Percentiles rank a stretch among this genome's conserved stretches.
Evolutionary conservation across 176 grass and related monocot species (phyloP).

Genomic region (Phoenix roebelenii): DNA sequence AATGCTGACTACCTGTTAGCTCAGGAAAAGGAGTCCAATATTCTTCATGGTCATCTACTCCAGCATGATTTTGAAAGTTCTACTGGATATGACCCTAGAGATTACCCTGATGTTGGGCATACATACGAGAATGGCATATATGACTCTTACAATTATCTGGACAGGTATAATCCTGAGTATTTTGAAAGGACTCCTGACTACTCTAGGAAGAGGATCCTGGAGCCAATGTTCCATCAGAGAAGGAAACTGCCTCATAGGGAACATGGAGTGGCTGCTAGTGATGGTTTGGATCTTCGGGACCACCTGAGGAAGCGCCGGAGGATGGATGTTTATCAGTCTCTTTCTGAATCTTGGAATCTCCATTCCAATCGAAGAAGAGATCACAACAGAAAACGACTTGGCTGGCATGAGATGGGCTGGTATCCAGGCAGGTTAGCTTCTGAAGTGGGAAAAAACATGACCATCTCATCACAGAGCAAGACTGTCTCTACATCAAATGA

Average conservation of each 20-base stretch:
- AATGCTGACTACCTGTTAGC: slow-evolving; percentile 18
- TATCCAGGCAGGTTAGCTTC: slow-evolving; percentile 11
- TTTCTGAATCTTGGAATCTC: slow-evolving; percentile 14
- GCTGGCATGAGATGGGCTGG: slow-evolving; percentile 15
- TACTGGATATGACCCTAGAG: slow-evolving; percentile 13
- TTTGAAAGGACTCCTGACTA: slow-evolving; percentile 12
- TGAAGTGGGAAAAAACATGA: neutral
- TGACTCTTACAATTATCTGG: slow-evolving; percentile 24
- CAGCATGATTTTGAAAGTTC: slow-evolving; percentile 9
- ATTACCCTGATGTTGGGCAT: slow-evolving; percentile 26
- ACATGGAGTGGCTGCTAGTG: too few species aligned
- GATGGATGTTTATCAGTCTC: neutral
- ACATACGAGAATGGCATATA: slow-evolving; percentile 3
- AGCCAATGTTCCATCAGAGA: neutral
- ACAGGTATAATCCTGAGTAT: slow-evolving; percentile 16
- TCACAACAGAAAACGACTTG: slow-evolving; percentile 20
- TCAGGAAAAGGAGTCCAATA: slow-evolving; percentile 11
- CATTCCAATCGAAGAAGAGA: slow-evolving; percentile 14
- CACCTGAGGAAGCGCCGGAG: neutral
- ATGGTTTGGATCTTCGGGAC: too few species aligned
- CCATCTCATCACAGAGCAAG: too few species aligned
- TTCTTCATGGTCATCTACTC: slow-evolving; percentile 6
- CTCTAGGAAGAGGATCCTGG: slow-evolving; percentile 7
- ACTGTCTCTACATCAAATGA: too few species aligned
- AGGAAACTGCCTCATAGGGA: too few species aligned